Evolutionary conservation across 768 basidiomycete species (phyloP).

Genomic region (Naganishia friedmannii): DNA sequence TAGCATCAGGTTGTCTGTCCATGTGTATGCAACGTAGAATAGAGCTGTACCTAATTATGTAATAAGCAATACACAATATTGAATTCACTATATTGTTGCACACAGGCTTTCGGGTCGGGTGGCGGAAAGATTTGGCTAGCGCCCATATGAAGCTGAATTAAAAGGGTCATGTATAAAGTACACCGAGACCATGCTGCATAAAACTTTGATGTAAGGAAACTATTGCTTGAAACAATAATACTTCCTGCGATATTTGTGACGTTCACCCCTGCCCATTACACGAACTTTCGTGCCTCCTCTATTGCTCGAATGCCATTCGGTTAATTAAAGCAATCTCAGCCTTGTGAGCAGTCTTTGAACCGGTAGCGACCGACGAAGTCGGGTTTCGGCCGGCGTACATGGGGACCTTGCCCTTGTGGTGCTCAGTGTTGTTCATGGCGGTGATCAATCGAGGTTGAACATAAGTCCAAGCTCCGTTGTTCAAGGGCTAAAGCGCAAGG

Average conservation of each 20-base stretch:
- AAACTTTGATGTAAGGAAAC: slow-evolving; percentile 18
- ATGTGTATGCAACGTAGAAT: not conserved
- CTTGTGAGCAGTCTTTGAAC: slow-evolving; percentile 71
- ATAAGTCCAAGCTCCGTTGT: slow-evolving; percentile 97
- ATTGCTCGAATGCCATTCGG: slow-evolving; percentile 52
- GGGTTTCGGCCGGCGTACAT: slow-evolving; percentile 89
- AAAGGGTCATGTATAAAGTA: slow-evolving; percentile 3
- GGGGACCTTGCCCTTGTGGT: slow-evolving; percentile 88
- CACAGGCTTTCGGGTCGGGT: no score
- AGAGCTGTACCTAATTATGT: not conserved
- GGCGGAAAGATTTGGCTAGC: no score
- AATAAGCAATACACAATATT: no score
- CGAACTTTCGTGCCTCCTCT: not conserved
- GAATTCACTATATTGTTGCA: no score
- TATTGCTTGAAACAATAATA: slow-evolving; percentile 9
- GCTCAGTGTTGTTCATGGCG: slow-evolving; percentile 80
- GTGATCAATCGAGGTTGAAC: slow-evolving; percentile 90
- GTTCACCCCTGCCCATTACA: not conserved
- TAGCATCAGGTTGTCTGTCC: not conserved
- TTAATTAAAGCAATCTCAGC: slow-evolving; percentile 77
- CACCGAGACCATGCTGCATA: slow-evolving; percentile 22
- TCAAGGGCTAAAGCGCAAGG: slow-evolving; percentile 66
- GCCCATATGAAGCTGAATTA: not conserved
- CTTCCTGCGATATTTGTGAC: slow-evolving; percentile 3
- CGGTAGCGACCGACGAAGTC: slow-evolving; percentile 63